Percentiles rank a stretch among this genome's conserved stretches.
Evolutionary conservation across 1,139 yeast genomes (phyloP).

Genomic region (Kodamaea sp.): DNA sequence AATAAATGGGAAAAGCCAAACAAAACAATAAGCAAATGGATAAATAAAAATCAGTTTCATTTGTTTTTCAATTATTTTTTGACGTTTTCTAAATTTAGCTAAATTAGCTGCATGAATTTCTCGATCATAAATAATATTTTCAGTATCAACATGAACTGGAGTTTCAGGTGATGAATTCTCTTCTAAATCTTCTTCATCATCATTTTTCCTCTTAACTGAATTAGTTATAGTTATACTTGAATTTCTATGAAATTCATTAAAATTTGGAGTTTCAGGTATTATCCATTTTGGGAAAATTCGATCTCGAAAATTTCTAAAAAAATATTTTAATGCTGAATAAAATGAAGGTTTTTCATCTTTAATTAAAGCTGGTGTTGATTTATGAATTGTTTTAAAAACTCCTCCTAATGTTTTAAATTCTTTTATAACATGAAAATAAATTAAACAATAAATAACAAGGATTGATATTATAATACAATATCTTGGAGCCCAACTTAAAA

Average conservation of each 20-base stretch:
- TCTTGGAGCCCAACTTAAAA: constrained; percentile 80
- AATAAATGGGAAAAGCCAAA: constrained; percentile 83
- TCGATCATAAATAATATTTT: constrained; percentile 21
- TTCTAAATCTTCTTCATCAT: constrained; percentile 5
- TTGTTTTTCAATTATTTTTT: constrained; percentile 68
- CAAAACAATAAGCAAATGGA: constrained; percentile 73
- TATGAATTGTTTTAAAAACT: constrained; percentile 35
- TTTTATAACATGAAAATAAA: constrained; percentile 68
- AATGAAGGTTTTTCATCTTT: constrained; percentile 31
- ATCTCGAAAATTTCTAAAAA: constrained; percentile 22
- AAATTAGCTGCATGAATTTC: constrained; percentile 59
- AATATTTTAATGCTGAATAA: constrained; percentile 33
- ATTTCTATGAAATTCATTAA: constrained; percentile 1
- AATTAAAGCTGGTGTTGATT: constrained; percentile 1
- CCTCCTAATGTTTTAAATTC: constrained; percentile 55
- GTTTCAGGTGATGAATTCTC: constrained; percentile 3
- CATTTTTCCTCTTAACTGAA: constrained; percentile 1
- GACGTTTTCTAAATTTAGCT: constrained; percentile 56
- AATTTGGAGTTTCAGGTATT: constrained; percentile 22
- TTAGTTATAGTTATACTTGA: constrained; percentile 4
- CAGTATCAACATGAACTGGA: constrained; percentile 16
- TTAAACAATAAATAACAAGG: constrained; percentile 60
- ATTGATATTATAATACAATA: constrained; percentile 63
- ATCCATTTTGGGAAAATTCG: constrained; percentile 28
- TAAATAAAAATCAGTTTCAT: constrained; percentile 78